These are phyloP conservation scores for Leccinellum rugosiceps DNA, from an alignment of 768 basidiomycete genomes.

Conservation along the genomic window DNA sequence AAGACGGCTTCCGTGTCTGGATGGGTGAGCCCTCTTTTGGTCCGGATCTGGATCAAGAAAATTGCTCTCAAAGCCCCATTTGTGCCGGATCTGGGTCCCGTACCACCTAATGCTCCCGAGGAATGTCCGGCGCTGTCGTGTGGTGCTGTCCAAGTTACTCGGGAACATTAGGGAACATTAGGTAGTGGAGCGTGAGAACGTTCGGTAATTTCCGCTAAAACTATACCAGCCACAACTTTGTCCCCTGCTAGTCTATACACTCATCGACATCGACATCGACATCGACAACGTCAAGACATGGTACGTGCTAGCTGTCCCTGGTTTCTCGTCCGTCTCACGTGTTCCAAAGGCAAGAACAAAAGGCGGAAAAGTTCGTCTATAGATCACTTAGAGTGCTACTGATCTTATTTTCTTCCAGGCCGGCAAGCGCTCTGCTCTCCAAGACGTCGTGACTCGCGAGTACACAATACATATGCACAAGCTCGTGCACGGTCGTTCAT, in stretches of 20 bases:
- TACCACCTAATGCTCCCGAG: no score
- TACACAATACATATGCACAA: slow-evolving; percentile 99
- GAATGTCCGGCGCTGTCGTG: no score
- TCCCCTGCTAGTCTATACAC: slow-evolving; percentile 27
- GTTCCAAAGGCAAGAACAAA: slow-evolving; percentile 40
- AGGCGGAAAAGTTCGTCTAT: slow-evolving; percentile 25
- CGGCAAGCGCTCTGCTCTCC: slow-evolving; percentile 94
- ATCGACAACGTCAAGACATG: slow-evolving; percentile 68
- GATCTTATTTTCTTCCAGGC: slow-evolving; percentile 36
- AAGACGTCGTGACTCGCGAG: slow-evolving; percentile 97
- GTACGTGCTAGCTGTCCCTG: slow-evolving; percentile 35
- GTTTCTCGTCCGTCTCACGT: slow-evolving; percentile 10
- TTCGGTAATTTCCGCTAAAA: slow-evolving; percentile 37
- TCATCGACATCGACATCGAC: slow-evolving; percentile 51
- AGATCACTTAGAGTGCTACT: slow-evolving; percentile 21
- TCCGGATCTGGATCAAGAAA: no score
- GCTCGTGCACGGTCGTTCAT: slow-evolving; percentile 84
- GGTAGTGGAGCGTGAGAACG: no score
- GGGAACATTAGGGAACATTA: no score
- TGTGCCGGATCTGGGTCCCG: no score
- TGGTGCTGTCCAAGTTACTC: no score
- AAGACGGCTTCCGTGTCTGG: no score
- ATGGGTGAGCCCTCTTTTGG: no score
- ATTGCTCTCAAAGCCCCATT: no score
- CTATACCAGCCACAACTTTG: slow-evolving; percentile 63